These are phyloP conservation scores for Chalaropsis ovoidea DNA, from an alignment of 2,329 filamentous ascomycete genomes.

Conservation along the genomic window DNA sequence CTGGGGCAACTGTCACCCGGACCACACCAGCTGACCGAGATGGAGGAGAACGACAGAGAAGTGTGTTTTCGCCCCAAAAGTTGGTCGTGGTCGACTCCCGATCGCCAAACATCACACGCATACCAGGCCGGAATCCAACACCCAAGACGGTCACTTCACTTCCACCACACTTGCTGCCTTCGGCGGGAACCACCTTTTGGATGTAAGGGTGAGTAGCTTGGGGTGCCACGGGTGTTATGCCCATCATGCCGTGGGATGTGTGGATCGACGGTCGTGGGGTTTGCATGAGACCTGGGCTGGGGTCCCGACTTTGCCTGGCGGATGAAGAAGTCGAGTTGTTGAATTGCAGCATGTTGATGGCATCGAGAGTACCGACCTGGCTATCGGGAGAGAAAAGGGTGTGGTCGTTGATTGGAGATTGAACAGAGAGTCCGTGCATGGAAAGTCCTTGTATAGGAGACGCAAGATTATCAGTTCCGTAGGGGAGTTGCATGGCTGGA, in stretches of 20 bases:
- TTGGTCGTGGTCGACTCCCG: slow-evolving; percentile 58
- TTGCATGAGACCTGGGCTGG: slow-evolving; percentile 47
- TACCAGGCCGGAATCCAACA: slow-evolving; percentile 61
- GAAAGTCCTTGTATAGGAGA: slow-evolving; percentile 24
- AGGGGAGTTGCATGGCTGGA: slow-evolving; percentile 38
- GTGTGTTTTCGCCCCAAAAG: slow-evolving; percentile 68
- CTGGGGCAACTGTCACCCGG: slow-evolving; percentile 46
- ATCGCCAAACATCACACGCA: slow-evolving; percentile 76
- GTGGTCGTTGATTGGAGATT: slow-evolving; percentile 35
- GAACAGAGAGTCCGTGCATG: slow-evolving; percentile 24
- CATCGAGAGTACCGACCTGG: slow-evolving; percentile 41
- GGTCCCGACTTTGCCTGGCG: slow-evolving; percentile 64
- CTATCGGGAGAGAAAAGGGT: slow-evolving; percentile 32
- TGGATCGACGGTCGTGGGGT: slow-evolving; percentile 36
- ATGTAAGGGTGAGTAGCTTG: slow-evolving; percentile 45
- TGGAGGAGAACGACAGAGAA: slow-evolving; percentile 69
- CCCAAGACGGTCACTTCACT: slow-evolving; percentile 81
- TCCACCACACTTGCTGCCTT: slow-evolving; percentile 72
- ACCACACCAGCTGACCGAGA: slow-evolving; percentile 58
- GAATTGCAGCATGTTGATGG: slow-evolving; percentile 51
- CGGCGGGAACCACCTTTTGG: slow-evolving; percentile 70
- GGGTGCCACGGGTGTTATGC: slow-evolving; percentile 17
- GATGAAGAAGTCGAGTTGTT: slow-evolving; percentile 65
- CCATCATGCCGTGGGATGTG: slow-evolving; percentile 37
- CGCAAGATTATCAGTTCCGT: slow-evolving; percentile 38